Conservation (phyloP, 352 stramenopile species). For the Phytophthora podocarpi region DNA sequence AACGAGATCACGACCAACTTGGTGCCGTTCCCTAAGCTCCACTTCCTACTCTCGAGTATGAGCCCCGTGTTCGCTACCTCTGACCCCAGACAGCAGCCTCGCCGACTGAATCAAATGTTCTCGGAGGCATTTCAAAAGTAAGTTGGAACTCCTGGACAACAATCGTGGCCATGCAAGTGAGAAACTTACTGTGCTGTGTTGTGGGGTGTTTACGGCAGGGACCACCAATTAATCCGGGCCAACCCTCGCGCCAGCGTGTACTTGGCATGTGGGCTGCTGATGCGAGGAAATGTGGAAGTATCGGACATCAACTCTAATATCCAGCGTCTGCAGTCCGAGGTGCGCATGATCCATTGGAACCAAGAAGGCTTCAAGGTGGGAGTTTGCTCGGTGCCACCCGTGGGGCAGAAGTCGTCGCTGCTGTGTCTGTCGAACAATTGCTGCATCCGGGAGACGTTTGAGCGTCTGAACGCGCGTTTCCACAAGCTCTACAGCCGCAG, state of each 20-base stretch:
- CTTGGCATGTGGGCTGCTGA: constrained; percentile 84
- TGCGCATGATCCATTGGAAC: constrained; percentile 93
- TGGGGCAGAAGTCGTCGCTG: constrained; percentile 67
- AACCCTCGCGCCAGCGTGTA: constrained; percentile 79
- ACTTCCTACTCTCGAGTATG: constrained; percentile 98
- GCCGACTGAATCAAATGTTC: constrained; percentile 70
- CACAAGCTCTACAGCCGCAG: constrained; percentile 77
- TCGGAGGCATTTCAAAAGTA: constrained; percentile 68
- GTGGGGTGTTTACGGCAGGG: constrained; percentile 37
- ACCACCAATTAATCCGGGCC: constrained; percentile 78
- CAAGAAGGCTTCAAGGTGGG: constrained; percentile 92
- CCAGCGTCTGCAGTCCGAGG: constrained; percentile 73
- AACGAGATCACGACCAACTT: constrained; percentile 98
- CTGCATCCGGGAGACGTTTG: constrained; percentile 87
- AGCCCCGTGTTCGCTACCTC: too few species aligned
- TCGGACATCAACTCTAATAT: constrained; percentile 91
- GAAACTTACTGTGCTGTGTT: constrained; percentile 5
- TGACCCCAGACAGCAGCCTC: constrained; percentile 61
- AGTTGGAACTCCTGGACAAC: constrained; percentile 1
- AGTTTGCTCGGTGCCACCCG: constrained; percentile 66
- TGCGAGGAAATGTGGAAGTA: constrained; percentile 86
- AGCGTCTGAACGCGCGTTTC: constrained; percentile 75
- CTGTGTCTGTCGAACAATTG: constrained; percentile 89
- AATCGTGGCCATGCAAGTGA: too few species aligned
- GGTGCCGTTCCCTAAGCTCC: constrained; percentile 97